phyloP scores from a whole-genome alignment of 75 land plant genomes.

The Pinus taeda region DNA sequence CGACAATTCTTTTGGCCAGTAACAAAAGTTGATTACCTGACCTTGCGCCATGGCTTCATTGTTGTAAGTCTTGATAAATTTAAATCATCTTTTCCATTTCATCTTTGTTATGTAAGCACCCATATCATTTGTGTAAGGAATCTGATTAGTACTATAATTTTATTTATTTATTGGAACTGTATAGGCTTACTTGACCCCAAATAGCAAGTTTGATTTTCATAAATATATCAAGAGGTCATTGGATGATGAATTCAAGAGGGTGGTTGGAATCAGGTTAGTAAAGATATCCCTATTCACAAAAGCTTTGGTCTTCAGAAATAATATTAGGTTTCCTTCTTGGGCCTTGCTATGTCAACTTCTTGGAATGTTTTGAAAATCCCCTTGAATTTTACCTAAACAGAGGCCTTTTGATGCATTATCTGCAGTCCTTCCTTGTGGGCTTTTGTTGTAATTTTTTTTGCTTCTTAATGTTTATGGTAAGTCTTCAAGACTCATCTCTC shows the following conservation, averaged over 20 bases:
- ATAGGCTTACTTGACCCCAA: conserved; percentile 34
- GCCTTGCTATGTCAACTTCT: not conserved
- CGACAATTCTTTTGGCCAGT: conserved; percentile 83
- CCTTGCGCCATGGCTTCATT: conserved; percentile 73
- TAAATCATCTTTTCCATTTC: not conserved
- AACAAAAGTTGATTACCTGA: conserved; percentile 59
- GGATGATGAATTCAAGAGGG: conserved; percentile 67
- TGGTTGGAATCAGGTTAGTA: conserved; percentile 78
- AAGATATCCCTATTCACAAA: not conserved
- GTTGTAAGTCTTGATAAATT: conserved; percentile 33
- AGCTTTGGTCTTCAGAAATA: not conserved
- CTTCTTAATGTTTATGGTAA: conserved; percentile 32
- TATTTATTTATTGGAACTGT: not conserved
- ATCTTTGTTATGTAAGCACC: not conserved
- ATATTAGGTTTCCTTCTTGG: not conserved
- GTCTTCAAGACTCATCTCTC: not conserved
- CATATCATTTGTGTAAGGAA: not conserved
- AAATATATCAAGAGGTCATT: conserved; percentile 58
- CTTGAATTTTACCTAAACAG: too few relatives aligned
- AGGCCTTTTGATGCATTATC: too few relatives aligned
- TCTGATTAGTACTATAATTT: not conserved
- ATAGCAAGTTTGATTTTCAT: conserved; percentile 55
- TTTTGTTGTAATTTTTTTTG: conserved; percentile 5
- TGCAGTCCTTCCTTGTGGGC: too few relatives aligned
- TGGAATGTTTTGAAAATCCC: too few relatives aligned